Percentiles rank a stretch among this genome's conserved stretches.
Evolutionary conservation across 108 stramenopile species (phyloP).

Genomic region (Epithemia pelagica): DNA sequence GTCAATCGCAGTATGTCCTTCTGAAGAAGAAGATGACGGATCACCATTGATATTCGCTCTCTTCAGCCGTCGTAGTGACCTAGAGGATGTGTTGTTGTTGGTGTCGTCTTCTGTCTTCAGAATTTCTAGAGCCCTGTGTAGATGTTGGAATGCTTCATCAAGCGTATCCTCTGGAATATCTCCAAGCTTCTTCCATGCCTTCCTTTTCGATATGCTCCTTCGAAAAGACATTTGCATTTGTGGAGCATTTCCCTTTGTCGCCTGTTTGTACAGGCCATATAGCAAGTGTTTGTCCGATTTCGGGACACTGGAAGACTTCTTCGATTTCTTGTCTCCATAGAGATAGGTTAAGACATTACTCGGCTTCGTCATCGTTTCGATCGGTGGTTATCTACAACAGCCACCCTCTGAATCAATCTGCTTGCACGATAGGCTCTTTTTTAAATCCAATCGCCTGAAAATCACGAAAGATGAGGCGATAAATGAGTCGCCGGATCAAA

Average conservation of each 20-base stretch:
- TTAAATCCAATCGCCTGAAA: too few species aligned
- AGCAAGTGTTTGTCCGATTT: conserved; percentile 59
- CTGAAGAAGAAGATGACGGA: neutral
- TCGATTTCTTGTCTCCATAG: neutral
- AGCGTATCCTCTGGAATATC: conserved; percentile 28
- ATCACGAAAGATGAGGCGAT: too few species aligned
- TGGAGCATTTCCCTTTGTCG: conserved; percentile 57
- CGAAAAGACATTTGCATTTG: conserved; percentile 22
- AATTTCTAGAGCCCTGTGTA: conserved; percentile 41
- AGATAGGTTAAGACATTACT: neutral
- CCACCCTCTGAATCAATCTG: too few species aligned
- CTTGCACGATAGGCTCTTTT: too few species aligned
- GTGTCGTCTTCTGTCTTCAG: neutral
- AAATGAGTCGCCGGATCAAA: too few species aligned
- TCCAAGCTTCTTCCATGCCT: conserved; percentile 57
- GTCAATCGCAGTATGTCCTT: conserved; percentile 9
- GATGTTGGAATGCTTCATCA: conserved; percentile 53
- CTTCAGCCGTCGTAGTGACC: neutral
- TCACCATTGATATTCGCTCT: conserved; percentile 8
- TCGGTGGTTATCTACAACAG: too few species aligned
- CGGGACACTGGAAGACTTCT: neutral
- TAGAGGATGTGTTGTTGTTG: conserved; percentile 3
- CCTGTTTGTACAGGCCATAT: conserved; percentile 89
- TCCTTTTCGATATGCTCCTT: conserved; percentile 39
- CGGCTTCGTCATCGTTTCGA: neutral